Base-by-base conservation (phyloP, 441 rosid genomes). In the Gossypium schwendimanii region DNA sequence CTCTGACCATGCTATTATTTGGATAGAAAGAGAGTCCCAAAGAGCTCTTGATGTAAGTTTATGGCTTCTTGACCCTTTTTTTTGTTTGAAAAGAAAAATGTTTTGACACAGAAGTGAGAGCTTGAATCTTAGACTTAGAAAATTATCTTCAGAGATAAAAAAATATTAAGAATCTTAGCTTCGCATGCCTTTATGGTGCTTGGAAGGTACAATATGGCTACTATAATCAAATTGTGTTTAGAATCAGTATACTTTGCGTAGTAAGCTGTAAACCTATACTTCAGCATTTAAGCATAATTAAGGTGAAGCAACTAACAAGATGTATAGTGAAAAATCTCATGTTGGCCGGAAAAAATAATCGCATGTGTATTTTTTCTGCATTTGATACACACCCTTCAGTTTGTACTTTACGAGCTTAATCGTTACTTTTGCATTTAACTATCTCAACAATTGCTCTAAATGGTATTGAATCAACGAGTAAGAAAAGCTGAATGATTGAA, bases 21-120 rank as follows among this genome's bases (percentile, higher is more conserved):
- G 98, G 98, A 76, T 91, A 67, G 86, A 87, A 77, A 88, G 93
- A 82, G 98, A 93, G 78, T 90, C 91, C 45, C 95, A 80, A 77
- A 85, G 82, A 77, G 98, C 97, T 63, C 77, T 87, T 41, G 88
- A 89, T 73, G 97, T 93, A 79, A 85, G 93, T 84, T 75, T 68
- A 9, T 28, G 14, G 50, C 58, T 63, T 69, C 11, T 58, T 39
- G 23, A 14, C 23, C 50, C 8, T 41, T 14, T 14, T 17, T 7
- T 47, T 14, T 6, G 12, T 11, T 65, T 1, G 14, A 28, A 45
- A 41, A 45, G n/a, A 44, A 47, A 39, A 17, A 4, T 62, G 47
- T 62, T 62, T 36, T 11, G 39, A 7, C 50, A 17, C 31, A 20
- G 52, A 36, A 11, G 17, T 18, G 69, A 44, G 33, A 41, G 53